Conservation (phyloP, 306 rosid species). For the Acacia crassicarpa region DNA sequence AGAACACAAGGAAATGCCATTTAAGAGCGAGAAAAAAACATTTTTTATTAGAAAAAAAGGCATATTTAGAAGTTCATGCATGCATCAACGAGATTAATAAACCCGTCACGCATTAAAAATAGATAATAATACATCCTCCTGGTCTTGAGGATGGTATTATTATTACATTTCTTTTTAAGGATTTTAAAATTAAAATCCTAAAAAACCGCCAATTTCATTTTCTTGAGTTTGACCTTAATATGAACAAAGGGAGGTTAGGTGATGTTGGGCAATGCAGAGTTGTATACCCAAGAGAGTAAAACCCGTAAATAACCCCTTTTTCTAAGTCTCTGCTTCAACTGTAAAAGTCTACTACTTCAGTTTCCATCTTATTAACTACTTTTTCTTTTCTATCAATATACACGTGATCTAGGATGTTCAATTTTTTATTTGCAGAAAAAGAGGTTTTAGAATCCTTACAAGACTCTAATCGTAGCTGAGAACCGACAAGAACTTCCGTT, state of each 20-base stretch:
- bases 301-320: background rate
- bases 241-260: background rate
- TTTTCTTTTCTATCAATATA: background rate
- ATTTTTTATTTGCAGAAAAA: background rate
- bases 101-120: background rate
- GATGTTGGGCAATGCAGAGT: slow-evolving; percentile 14
- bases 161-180: background rate
- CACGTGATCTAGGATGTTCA: background rate
- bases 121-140: background rate
- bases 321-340: background rate
- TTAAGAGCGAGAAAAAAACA: background rate
- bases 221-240: background rate
- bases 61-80: background rate
- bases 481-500: background rate
- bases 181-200: background rate
- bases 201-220: background rate
- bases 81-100: background rate
- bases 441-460: background rate
- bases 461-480: background rate
- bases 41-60: background rate
- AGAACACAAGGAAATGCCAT: background rate
- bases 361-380: background rate
- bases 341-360: background rate
- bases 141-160: background rate
- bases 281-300: slow-evolving; percentile 23